Evolutionary conservation across 1,284 basidiomycete species (phyloP), one percentile per base, ranked within the genome.

Genomic region (Apiotrichum montevideense): DNA sequence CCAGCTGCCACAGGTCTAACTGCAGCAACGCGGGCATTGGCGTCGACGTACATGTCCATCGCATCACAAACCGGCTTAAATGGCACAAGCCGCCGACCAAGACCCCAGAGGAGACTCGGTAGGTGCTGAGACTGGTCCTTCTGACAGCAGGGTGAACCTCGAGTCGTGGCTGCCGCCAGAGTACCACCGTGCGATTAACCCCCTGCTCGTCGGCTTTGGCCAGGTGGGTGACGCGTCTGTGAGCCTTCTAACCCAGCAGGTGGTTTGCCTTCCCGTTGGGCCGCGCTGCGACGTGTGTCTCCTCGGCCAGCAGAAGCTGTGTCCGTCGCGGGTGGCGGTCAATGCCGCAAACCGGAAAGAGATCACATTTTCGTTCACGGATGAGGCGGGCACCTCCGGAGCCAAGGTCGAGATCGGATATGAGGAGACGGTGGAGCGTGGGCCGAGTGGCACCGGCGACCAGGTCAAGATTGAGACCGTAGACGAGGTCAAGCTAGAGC

Each of bases 21-120:
- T 3, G 11, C 64, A 90, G 90, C 47, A 94, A 96, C 66, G 80
- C 83, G n/a, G 95, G 94, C 0, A 96, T 98, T 41, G 95, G 95
- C 0, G 94, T 98, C 0, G 95, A 98, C 66, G 87, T 91, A 0
- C 93, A 98, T 69, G 95, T 98, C 1, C 93, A 98, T 66, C 81
- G 95, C 1, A 94, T 98, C 56, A 91, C 92, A 11, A 95, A 97
- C 66, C 81, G 93, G 15, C 77, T 98, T 0, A 86, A 88, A 29
- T 98, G 95, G 95, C 91, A 96, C 73, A 83, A 84, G 54, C 84
- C 82, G 3, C 83, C 84, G 4, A 95, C 92, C 0, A 90, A 86
- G 65, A 87, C 81, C 2, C 88, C 95, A 0, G 94, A 98, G 72
- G 84, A 89, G 68, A 97, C 95, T 0, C 79, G 90, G 87, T 86